These are phyloP conservation scores for Russula compacta DNA, from an alignment of 768 basidiomycete species.

Conservation along the genomic window DNA sequence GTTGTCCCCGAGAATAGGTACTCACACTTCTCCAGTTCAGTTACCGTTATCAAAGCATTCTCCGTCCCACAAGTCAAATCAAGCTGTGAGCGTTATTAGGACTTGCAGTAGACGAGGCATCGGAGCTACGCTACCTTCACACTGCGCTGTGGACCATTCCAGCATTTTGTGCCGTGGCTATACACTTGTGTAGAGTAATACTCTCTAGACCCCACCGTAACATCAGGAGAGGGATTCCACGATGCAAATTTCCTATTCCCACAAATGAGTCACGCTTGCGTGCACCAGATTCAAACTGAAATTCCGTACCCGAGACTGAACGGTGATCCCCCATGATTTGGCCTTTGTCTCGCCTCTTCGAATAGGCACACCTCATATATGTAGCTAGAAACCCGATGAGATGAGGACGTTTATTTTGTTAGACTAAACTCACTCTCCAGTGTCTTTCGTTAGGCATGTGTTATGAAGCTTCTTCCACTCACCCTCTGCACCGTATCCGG, in stretches of 20 bases:
- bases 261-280: background rate
- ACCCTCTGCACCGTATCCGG: constrained; percentile 68
- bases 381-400: constrained; percentile 45
- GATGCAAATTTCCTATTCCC: constrained; percentile 55
- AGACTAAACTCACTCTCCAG: constrained; percentile 70
- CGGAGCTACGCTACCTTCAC: constrained; percentile 46
- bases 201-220: constrained; percentile 49
- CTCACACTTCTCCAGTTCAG: constrained; percentile 94
- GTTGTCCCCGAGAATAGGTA: constrained; percentile 81
- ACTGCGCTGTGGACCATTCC: constrained; percentile 91
- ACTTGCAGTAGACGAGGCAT: background rate
- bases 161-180: constrained; percentile 78
- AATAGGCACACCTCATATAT: constrained; percentile 94
- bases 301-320: constrained; percentile 74
- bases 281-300: background rate
- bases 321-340: constrained; percentile 64
- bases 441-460: constrained; percentile 68
- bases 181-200: constrained; percentile 83
- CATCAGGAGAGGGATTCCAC: constrained; percentile 63
- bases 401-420: background rate
- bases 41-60: constrained; percentile 67
- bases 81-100: constrained; percentile 40
- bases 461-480: constrained; percentile 96
- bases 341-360: constrained; percentile 78
- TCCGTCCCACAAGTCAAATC: constrained; percentile 78